Evolutionary conservation across 495 filamentous ascomycete species (phyloP).

Genomic region (Aspergillus nanangensis): DNA sequence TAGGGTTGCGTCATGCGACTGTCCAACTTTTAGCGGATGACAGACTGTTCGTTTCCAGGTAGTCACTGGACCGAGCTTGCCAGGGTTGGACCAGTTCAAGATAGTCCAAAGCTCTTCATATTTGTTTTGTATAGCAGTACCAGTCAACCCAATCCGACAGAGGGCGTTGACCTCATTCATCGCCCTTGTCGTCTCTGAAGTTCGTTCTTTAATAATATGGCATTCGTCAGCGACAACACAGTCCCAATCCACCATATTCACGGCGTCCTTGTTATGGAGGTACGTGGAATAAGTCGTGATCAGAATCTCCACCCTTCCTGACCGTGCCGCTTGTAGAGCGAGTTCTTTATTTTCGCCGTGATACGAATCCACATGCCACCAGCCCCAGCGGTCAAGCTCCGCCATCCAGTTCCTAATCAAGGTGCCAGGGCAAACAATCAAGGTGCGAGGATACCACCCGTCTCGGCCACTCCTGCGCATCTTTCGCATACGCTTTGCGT

Average conservation of each 20-base stretch:
- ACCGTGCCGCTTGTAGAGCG: conserved; percentile 67
- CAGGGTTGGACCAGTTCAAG: conserved; percentile 95
- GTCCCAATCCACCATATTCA: conserved; percentile 91
- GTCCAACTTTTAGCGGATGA: conserved; percentile 76
- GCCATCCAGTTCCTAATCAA: conserved; percentile 87
- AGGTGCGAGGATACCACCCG: conserved; percentile 78
- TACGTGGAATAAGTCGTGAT: conserved; percentile 94
- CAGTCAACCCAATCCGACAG: conserved; percentile 89
- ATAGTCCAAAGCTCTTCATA: conserved; percentile 98
- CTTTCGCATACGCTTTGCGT: conserved; percentile 88
- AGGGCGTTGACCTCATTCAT: conserved; percentile 93
- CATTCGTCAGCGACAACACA: conserved; percentile 97
- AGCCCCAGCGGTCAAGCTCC: conserved; percentile 87
- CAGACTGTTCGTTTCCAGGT: conserved; percentile 78
- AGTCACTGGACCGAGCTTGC: conserved; percentile 69
- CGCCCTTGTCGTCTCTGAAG: conserved; percentile 71
- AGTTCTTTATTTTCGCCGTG: conserved; percentile 72
- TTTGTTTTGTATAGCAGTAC: conserved; percentile 96
- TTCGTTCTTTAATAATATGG: conserved; percentile 80
- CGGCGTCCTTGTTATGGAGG: conserved; percentile 61
- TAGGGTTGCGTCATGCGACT: conserved; percentile 88
- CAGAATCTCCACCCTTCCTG: conserved; percentile 78
- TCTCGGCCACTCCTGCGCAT: conserved; percentile 54
- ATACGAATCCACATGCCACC: conserved; percentile 85
- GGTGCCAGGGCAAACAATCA: conserved; percentile 86